These are phyloP conservation scores for Naganishia friedmannii DNA, from an alignment of 768 basidiomycete genomes.

Conservation along the genomic window DNA sequence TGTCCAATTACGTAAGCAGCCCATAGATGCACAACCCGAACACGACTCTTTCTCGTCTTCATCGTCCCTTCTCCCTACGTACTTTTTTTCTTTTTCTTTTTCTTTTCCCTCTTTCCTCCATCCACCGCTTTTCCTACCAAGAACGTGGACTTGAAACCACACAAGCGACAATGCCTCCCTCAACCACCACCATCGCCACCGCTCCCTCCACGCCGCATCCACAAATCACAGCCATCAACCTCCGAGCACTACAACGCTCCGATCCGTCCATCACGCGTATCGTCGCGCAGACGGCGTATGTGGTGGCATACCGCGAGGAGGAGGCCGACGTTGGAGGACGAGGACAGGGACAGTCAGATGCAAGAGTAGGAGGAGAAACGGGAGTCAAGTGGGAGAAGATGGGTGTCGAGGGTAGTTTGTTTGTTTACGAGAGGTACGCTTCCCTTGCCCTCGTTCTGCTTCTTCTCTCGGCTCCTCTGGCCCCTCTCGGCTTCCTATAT, in stretches of 20 bases:
- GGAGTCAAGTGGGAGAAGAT: slow-evolving; percentile 34
- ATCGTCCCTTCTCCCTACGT: no score
- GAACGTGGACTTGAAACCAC: no score
- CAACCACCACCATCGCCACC: not conserved
- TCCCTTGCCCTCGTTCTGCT: no score
- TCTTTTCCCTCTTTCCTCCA: not conserved
- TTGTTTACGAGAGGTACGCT: slow-evolving; percentile 36
- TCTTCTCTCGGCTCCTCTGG: no score
- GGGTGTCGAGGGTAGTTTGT: slow-evolving; percentile 39
- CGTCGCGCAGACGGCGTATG: slow-evolving; percentile 35
- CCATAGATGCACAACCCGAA: no score
- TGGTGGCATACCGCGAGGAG: slow-evolving; percentile 32
- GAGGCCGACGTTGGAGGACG: not conserved
- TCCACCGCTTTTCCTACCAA: not conserved
- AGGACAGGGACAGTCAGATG: no score
- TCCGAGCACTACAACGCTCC: slow-evolving; percentile 36
- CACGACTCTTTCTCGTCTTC: no score
- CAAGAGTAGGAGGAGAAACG: no score
- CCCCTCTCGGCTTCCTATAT: no score
- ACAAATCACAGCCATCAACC: slow-evolving; percentile 34
- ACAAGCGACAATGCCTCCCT: not conserved
- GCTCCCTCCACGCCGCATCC: not conserved
- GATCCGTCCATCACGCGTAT: slow-evolving; percentile 34
- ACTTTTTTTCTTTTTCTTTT: no score
- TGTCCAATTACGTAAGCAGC: no score